Percentiles rank a stretch among this genome's conserved stretches.
These are phyloP conservation scores for Penicillium paxilli DNA, from an alignment of 495 filamentous ascomycete species.

Conservation along the genomic window DNA sequence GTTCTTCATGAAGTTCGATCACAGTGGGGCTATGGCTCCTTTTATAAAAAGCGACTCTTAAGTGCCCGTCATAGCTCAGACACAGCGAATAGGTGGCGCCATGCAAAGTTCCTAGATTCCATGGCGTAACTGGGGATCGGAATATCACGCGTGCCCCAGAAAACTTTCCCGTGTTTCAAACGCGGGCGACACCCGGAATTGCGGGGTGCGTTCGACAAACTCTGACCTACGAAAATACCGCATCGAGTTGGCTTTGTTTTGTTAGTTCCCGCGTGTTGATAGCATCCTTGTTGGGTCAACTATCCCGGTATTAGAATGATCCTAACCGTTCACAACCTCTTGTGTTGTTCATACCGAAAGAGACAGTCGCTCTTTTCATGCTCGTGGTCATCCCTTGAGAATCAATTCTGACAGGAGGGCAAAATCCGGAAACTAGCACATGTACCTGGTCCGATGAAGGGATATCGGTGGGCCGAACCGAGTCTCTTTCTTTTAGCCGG, in stretches of 20 bases:
- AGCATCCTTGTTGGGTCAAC: neutral
- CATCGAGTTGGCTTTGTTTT: neutral
- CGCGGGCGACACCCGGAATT: conserved; percentile 5
- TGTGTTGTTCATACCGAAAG: no score
- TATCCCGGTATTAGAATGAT: neutral
- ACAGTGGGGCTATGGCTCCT: conserved; percentile 5
- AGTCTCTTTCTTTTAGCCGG: conserved; percentile 1
- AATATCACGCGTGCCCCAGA: conserved; percentile 16
- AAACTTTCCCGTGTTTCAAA: conserved; percentile 1
- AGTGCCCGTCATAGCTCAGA: neutral
- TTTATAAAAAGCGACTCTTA: conserved; percentile 9
- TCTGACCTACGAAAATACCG: conserved; percentile 7
- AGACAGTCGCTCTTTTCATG: no score
- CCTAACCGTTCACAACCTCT: no score
- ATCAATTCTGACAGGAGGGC: neutral
- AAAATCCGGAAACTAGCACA: neutral
- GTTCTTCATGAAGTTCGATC: neutral
- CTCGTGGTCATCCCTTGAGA: neutral
- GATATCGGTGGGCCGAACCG: conserved; percentile 8
- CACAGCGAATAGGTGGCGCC: conserved; percentile 12
- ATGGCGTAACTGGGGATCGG: conserved; percentile 4
- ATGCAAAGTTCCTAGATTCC: conserved; percentile 11
- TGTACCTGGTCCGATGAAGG: conserved; percentile 4
- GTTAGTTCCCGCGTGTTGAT: neutral
- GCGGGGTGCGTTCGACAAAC: conserved; percentile 12